Evolutionary conservation across 495 filamentous ascomycete species (phyloP), one percentile per base, ranked within the genome.

Genomic region (Lasiosphaeriaceae sp.): DNA sequence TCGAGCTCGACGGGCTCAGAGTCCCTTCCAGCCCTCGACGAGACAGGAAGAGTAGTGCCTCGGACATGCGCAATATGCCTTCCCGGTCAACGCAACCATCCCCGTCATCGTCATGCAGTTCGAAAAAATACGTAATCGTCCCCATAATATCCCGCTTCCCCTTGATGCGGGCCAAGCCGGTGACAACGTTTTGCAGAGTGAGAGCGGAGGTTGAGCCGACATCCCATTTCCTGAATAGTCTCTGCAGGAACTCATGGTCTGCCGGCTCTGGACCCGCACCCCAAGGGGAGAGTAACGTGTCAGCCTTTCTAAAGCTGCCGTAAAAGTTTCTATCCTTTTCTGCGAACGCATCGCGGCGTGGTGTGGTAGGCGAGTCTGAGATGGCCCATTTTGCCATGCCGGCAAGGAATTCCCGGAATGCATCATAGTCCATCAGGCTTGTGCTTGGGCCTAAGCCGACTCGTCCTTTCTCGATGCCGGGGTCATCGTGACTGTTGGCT

Each of bases 21-120:
- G 81, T 78, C 5, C 86, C 86, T 52, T 91, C 88, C n/a, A 96
- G 80, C 1, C 92, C 94, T 52, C 91, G 76, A 7, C 94, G 82
- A 1, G 90, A 95, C 5, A 98, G 83, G 75, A 98, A 98, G 3
- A 98, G 77, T 31, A 98, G 77, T 0, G 92, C 91, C 73, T 98
- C 94, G 1, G 92, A 96, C 60, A 97, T 97, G 51, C 91, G 81
- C 45, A 98, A 74, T 55, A 98, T 97, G 17, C 94, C 94, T 71
- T 98, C 94, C 3, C 95, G 85, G 71, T 98, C 94, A n/a, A 98
- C 92, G 59, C 83, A 88, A 7, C 95, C 94, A 70, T 95, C 90
- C 2, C 86, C 84, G 66, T 90, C 86, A 62, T 98, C 93, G 69
- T 97, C 95, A 66, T 97, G 96, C 0, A 98, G 82, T 66, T 96